phyloP scores from a whole-genome alignment of 2,329 filamentous ascomycete species.

The Lizonia empirigonia region DNA sequence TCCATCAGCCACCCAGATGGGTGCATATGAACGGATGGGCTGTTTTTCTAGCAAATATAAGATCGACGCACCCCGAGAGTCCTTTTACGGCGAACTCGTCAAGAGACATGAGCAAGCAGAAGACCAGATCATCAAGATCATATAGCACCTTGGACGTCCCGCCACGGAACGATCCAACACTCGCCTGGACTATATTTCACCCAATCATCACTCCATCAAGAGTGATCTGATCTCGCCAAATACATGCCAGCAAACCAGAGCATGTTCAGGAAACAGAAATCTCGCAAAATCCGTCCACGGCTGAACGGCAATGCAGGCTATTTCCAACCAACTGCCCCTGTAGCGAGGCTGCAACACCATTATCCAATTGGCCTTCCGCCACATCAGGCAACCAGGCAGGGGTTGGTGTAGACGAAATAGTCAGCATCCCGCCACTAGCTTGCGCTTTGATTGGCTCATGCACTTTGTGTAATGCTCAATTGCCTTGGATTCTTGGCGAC shows the following conservation, averaged over 20 bases:
- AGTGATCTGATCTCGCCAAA: background rate
- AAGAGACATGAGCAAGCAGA: background rate
- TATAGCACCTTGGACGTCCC: background rate
- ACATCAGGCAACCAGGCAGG: conserved; percentile 1
- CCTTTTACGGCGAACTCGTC: background rate
- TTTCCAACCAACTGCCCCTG: background rate
- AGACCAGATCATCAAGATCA: background rate
- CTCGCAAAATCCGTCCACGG: too few relatives aligned
- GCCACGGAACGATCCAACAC: too few relatives aligned
- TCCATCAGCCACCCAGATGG: background rate
- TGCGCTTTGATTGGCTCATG: background rate
- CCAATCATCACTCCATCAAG: too few relatives aligned
- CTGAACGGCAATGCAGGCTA: background rate
- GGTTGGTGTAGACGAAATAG: background rate
- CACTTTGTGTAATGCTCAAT: background rate
- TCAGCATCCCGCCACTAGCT: background rate
- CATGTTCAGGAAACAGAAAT: too few relatives aligned
- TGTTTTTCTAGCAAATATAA: background rate
- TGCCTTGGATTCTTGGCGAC: conserved; percentile 9
- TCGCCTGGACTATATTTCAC: too few relatives aligned
- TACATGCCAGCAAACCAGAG: background rate
- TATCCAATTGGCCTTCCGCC: background rate
- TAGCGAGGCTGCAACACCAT: background rate
- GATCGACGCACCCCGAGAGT: background rate
- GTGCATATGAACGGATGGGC: background rate